A percentile compares a stretch with the other conserved stretches of the same genome.
Evolutionary conservation across 441 rosid genomes (phyloP).

Genomic region (Rhodomyrtus psidioides): DNA sequence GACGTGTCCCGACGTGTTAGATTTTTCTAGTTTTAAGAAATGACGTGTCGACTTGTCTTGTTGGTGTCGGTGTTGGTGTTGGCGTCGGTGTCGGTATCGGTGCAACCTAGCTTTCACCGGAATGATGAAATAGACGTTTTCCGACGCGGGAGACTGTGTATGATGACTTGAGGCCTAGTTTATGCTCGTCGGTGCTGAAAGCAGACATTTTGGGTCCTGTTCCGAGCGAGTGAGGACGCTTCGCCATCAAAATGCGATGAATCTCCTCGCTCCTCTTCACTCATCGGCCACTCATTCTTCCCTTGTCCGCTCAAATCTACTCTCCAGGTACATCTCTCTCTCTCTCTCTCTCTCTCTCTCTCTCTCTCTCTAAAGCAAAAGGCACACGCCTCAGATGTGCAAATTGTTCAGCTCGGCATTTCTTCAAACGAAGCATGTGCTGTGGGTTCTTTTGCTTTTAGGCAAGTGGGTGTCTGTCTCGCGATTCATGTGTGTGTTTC

Average conservation of each 20-base stretch:
- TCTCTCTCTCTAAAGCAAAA: background rate
- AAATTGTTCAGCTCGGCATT: background rate
- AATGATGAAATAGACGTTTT: background rate
- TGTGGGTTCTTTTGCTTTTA: background rate
- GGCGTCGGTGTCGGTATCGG: too few species aligned
- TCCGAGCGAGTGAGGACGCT: background rate
- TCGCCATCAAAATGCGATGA: background rate
- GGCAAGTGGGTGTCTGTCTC: background rate
- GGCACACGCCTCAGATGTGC: accelerated
- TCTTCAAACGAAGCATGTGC: background rate
- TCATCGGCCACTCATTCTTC: background rate
- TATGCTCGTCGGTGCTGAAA: background rate
- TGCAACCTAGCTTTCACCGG: too few species aligned
- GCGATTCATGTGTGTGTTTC: background rate
- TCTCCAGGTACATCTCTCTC: background rate
- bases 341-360: background rate
- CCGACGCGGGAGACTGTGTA: background rate
- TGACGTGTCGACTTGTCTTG: too few species aligned
- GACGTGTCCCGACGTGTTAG: too few species aligned
- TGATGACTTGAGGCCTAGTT: background rate
- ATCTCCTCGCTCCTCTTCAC: background rate
- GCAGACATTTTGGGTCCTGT: background rate
- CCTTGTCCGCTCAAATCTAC: background rate
- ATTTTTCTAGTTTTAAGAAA: too few species aligned
- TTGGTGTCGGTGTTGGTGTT: too few species aligned